phyloP scores from a whole-genome alignment of 2,329 filamentous ascomycete genomes.

The Hypoxylon sp. region DNA sequence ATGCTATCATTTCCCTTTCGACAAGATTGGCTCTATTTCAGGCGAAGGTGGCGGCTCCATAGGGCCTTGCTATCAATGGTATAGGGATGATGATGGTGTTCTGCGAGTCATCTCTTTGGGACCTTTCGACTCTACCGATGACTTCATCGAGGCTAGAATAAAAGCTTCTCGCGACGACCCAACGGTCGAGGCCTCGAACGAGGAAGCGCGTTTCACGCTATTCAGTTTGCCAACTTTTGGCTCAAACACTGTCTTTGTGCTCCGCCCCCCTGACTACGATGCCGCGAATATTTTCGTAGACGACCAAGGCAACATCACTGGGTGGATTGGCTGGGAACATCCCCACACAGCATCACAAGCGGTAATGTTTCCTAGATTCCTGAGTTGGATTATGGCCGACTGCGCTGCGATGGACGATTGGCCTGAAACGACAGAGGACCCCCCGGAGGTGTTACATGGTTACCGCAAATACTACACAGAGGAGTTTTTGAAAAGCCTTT shows the following conservation, averaged over 20 bases:
- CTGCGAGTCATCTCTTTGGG: slow-evolving; percentile 9
- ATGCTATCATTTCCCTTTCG: slow-evolving; percentile 13
- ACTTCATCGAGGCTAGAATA: not conserved
- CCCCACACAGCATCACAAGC: slow-evolving; percentile 9
- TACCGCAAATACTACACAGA: slow-evolving; percentile 14
- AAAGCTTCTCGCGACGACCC: not conserved
- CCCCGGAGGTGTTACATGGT: not conserved
- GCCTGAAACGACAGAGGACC: slow-evolving; percentile 7
- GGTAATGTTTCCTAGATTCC: slow-evolving; percentile 9
- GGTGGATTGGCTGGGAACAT: slow-evolving; percentile 21
- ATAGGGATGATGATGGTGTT: not conserved
- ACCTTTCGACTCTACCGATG: slow-evolving; percentile 14
- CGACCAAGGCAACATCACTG: slow-evolving; percentile 24
- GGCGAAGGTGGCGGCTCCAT: not conserved
- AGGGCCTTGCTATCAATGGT: slow-evolving; percentile 19
- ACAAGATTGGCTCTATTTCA: slow-evolving; percentile 22
- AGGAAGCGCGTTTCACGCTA: not conserved
- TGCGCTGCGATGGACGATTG: slow-evolving; percentile 8
- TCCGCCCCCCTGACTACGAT: slow-evolving; percentile 24
- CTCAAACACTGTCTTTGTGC: not conserved
- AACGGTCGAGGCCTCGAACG: not conserved
- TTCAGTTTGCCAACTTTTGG: not conserved
- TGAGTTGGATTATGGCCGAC: slow-evolving; percentile 20
- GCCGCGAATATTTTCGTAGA: slow-evolving; percentile 28
- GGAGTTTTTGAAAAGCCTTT: slow-evolving; percentile 3